phyloP scores from a whole-genome alignment of 78 protist species.

The Diacronema lutheri region DNA sequence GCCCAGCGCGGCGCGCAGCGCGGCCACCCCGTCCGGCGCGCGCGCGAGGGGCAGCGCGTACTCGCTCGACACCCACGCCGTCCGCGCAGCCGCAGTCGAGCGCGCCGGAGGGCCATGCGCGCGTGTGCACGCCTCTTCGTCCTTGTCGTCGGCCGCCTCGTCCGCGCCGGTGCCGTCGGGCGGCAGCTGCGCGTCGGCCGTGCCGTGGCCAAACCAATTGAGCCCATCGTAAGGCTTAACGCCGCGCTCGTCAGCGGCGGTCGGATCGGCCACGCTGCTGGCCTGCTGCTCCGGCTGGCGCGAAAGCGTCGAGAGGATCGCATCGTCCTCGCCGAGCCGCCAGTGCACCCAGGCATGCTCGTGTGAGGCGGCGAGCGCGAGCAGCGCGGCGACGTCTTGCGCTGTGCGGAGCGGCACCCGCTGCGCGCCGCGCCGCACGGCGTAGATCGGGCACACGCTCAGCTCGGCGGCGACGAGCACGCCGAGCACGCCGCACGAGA shows the following conservation, averaged over 20 bases:
- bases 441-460: neutral
- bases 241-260: too few species aligned
- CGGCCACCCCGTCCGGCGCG: neutral
- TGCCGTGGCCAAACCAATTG: neutral
- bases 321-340: neutral
- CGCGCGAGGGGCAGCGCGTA: neutral
- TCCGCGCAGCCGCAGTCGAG: too few species aligned
- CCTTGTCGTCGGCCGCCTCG: neutral
- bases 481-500: neutral
- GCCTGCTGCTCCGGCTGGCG: too few species aligned
- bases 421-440: neutral
- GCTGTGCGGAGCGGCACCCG: neutral
- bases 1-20: neutral
- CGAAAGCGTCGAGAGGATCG: too few species aligned
- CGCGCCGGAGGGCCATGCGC: too few species aligned
- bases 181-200: neutral
- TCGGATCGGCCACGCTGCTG: neutral
- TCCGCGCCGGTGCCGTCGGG: neutral
- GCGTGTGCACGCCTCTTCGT: too few species aligned
- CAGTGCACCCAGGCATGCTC: neutral
- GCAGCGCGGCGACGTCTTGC: neutral
- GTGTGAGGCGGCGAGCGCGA: neutral
- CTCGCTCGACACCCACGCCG: neutral
- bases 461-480: neutral
- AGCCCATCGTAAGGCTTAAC: neutral